A percentile compares a stretch with the other conserved stretches of the same genome.
phyloP scores from a whole-genome alignment of 2,329 filamentous ascomycete species.

The Elsinoe batatas region DNA sequence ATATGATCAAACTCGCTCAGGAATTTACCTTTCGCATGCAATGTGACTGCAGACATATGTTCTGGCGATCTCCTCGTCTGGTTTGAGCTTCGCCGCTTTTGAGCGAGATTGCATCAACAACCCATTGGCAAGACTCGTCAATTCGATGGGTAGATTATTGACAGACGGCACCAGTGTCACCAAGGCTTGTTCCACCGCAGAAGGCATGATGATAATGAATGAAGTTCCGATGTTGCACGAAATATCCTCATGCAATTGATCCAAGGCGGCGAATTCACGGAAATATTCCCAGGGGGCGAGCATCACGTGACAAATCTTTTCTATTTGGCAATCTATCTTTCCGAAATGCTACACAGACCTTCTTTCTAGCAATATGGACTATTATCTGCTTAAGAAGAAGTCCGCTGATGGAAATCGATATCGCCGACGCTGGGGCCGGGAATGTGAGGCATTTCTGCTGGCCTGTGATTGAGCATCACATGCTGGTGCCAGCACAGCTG shows the following conservation, averaged over 20 bases:
- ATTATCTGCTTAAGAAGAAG: too few species aligned
- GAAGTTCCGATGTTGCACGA: too few species aligned
- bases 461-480: too few species aligned
- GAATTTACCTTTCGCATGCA: constrained; percentile 66
- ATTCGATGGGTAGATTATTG: constrained; percentile 56
- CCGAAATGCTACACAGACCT: too few species aligned
- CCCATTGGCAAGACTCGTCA: constrained; percentile 61
- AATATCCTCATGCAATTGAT: too few species aligned
- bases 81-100: constrained; percentile 65
- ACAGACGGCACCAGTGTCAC: constrained; percentile 65
- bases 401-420: too few species aligned
- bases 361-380: too few species aligned
- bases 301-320: too few species aligned
- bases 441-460: background rate
- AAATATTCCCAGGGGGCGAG: too few species aligned
- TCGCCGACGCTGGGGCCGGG: background rate
- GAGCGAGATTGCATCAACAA: constrained; percentile 72
- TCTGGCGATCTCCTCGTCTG: constrained; percentile 79
- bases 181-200: constrained; percentile 62
- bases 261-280: too few species aligned
- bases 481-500: too few species aligned
- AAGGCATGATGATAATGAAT: constrained; percentile 46
- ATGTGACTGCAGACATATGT: constrained; percentile 78
- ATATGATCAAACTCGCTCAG: constrained; percentile 8
- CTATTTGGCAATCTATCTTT: too few species aligned